phyloP scores from a whole-genome alignment of 768 basidiomycete species.

The Amanita thiersii region DNA sequence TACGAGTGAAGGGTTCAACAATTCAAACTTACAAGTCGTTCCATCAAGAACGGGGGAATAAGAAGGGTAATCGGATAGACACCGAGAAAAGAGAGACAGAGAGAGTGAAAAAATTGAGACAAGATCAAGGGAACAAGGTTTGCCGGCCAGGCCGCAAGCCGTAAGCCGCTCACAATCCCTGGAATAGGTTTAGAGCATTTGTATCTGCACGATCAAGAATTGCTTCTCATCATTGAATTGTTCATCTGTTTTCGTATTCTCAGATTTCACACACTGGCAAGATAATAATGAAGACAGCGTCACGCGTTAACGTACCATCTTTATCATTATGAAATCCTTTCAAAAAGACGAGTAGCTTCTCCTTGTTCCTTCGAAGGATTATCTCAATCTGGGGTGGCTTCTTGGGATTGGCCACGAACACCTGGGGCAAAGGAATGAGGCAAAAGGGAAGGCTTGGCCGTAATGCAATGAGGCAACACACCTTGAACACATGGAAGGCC shows the following conservation, averaged over 20 bases:
- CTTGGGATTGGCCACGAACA: conserved; percentile 99
- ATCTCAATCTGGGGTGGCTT: conserved; percentile 92
- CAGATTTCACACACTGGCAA: neutral
- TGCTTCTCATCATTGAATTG: conserved; percentile 98
- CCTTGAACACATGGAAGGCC: conserved; percentile 99
- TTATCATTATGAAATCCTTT: conserved; percentile 97
- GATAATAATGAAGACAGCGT: neutral
- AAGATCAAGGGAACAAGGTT: neutral
- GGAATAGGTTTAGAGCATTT: conserved; percentile 42
- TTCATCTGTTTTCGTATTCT: conserved; percentile 52
- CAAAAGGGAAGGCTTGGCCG: neutral
- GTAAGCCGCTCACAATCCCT: no score
- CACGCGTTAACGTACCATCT: conserved; percentile 55
- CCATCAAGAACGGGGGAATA: no score
- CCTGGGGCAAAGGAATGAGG: conserved; percentile 27
- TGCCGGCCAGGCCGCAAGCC: no score
- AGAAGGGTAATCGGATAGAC: no score
- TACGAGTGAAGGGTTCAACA: no score
- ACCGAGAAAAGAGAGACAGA: neutral
- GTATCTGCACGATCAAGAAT: conserved; percentile 90
- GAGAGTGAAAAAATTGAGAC: neutral
- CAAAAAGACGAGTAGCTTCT: conserved; percentile 83
- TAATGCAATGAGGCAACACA: conserved; percentile 22
- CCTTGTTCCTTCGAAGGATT: conserved; percentile 90
- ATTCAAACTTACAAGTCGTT: no score